A percentile compares a stretch with the other conserved stretches of the same genome.
phyloP scores from a whole-genome alignment of 2,329 filamentous ascomycete genomes.

The Ceratocystis destructans region DNA sequence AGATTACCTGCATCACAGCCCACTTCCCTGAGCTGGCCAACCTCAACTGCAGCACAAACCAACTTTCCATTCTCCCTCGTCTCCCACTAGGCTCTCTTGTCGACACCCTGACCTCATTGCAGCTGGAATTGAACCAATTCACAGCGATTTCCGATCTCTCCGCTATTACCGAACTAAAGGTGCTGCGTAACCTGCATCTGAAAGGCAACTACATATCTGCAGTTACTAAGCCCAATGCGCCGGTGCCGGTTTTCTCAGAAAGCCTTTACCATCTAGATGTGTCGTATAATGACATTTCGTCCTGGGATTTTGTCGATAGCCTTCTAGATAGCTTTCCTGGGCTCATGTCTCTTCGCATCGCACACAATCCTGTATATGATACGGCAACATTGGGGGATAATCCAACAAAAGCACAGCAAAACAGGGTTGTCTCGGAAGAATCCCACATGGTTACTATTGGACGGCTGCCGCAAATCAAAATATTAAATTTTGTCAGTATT shows the following conservation, averaged over 20 bases:
- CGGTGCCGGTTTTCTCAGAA: conserved; percentile 36
- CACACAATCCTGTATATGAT: conserved; percentile 74
- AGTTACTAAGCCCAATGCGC: conserved; percentile 23
- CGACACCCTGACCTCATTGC: conserved; percentile 45
- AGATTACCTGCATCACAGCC: conserved; percentile 41
- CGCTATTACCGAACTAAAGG: conserved; percentile 36
- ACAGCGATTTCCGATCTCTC: conserved; percentile 42
- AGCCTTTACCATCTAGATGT: conserved; percentile 54
- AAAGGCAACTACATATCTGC: conserved; percentile 60
- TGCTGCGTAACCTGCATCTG: conserved; percentile 50
- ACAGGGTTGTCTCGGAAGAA: conserved; percentile 41
- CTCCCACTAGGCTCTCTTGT: conserved; percentile 29
- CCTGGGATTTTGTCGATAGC: conserved; percentile 61
- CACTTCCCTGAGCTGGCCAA: conserved; percentile 40
- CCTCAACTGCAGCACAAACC: conserved; percentile 44
- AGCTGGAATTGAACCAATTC: conserved; percentile 61
- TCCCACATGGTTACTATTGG: conserved; percentile 80
- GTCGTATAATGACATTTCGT: conserved; percentile 54
- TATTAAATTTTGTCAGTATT: conserved; percentile 62
- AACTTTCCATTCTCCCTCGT: conserved; percentile 39
- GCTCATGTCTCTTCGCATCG: conserved; percentile 60
- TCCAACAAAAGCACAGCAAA: conserved; percentile 35
- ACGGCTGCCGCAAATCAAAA: conserved; percentile 52
- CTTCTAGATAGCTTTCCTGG: conserved; percentile 57
- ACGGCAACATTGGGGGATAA: conserved; percentile 23